Evolutionary conservation across 257 asterid species (phyloP).

Genomic region (Scutellaria galericulata): DNA sequence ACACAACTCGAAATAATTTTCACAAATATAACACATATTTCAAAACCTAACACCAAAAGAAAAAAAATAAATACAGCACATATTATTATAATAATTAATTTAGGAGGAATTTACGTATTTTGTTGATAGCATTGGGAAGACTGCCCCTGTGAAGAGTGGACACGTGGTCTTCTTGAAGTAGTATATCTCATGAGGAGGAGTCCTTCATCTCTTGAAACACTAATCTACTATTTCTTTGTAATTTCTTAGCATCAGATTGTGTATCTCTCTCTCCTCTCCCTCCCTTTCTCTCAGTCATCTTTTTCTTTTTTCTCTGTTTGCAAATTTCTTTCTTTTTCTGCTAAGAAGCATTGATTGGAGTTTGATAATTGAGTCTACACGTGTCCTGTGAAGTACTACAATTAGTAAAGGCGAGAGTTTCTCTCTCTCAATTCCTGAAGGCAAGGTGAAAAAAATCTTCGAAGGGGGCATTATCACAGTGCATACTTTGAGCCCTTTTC

Average conservation of each 20-base stretch:
- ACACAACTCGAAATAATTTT: no score
- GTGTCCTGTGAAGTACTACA: slow-evolving; percentile 58
- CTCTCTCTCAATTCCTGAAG: slow-evolving; percentile 25
- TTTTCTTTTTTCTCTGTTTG: slow-evolving; percentile 13
- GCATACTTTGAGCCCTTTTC: slow-evolving; percentile 26
- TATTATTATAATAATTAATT: no score
- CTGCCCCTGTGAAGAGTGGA: slow-evolving; percentile 44
- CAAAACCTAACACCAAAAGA: not conserved
- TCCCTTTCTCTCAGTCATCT: slow-evolving; percentile 9
- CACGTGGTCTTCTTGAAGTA: slow-evolving; percentile 58
- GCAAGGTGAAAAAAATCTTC: slow-evolving; percentile 27
- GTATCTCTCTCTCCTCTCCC: no score
- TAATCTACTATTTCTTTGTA: slow-evolving; percentile 1
- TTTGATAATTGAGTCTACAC: slow-evolving; percentile 80
- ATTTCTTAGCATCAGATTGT: slow-evolving; percentile 15
- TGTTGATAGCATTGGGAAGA: slow-evolving; percentile 18
- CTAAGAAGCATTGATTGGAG: slow-evolving; percentile 66
- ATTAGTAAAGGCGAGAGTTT: slow-evolving; percentile 43
- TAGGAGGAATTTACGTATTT: not conserved
- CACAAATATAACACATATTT: no score
- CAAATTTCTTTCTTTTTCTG: slow-evolving; percentile 23
- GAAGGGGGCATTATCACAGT: slow-evolving; percentile 34
- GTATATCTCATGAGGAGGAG: slow-evolving; percentile 54
- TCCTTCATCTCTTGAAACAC: slow-evolving; percentile 33
- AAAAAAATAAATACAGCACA: not conserved